These are phyloP conservation scores for Ogataea paraovalis DNA, from an alignment of 805 yeast species.

Conservation along the genomic window DNA sequence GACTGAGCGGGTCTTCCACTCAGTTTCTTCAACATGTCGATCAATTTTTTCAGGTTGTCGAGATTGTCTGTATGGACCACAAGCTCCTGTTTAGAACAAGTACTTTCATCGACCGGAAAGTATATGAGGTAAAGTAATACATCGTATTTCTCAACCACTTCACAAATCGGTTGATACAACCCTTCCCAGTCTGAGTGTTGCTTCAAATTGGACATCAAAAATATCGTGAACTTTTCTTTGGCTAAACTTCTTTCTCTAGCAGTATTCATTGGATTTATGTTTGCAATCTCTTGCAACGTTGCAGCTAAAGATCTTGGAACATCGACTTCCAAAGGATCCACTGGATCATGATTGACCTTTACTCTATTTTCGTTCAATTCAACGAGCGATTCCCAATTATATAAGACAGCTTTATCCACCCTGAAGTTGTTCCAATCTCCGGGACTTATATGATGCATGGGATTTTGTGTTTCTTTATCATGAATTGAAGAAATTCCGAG, in stretches of 20 bases:
- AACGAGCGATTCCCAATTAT: conserved; percentile 15
- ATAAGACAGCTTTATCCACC: conserved; percentile 14
- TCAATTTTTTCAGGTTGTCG: background rate
- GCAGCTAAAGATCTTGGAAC: conserved; percentile 26
- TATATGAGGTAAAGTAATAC: conserved; percentile 14
- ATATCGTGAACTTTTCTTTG: conserved; percentile 16
- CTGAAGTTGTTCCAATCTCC: conserved; percentile 24
- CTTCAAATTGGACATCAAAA: conserved; percentile 18
- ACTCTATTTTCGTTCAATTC: conserved; percentile 10
- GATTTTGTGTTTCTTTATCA: conserved; percentile 24
- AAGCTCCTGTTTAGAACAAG: conserved; percentile 2
- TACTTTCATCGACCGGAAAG: conserved; percentile 10
- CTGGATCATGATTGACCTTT: conserved; percentile 14
- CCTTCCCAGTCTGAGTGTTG: conserved; percentile 17
- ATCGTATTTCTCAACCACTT: conserved; percentile 11
- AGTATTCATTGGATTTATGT: conserved; percentile 9
- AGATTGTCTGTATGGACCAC: conserved; percentile 9
- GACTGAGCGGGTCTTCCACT: conserved; percentile 19
- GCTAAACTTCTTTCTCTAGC: conserved; percentile 8
- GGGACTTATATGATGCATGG: conserved; percentile 15
- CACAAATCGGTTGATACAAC: conserved; percentile 11
- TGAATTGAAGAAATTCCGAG: conserved; percentile 24
- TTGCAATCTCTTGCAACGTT: conserved; percentile 19
- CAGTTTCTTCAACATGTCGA: conserved; percentile 5
- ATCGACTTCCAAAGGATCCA: conserved; percentile 23